phyloP scores from a whole-genome alignment of 1,139 yeast species.

The Blastobotrys serpentis region DNA sequence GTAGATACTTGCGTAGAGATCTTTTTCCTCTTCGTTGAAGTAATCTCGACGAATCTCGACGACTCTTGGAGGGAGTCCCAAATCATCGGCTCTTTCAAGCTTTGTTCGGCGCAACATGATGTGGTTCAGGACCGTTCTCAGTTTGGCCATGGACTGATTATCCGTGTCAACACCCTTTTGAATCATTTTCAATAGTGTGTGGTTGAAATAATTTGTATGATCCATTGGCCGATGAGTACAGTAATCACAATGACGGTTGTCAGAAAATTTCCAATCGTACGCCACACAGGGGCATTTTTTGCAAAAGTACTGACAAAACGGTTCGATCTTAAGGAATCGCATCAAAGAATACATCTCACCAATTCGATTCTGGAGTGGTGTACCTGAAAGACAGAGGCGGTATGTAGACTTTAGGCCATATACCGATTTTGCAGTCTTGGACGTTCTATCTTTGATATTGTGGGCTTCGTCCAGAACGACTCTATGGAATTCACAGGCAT shows the following conservation, averaged over 20 bases:
- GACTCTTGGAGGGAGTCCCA: constrained; percentile 92
- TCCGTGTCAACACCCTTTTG: constrained; percentile 84
- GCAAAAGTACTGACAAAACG: constrained; percentile 87
- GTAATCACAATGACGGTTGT: constrained; percentile 75
- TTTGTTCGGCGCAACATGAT: constrained; percentile 93
- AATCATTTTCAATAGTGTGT: constrained; percentile 88
- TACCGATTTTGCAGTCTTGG: constrained; percentile 92
- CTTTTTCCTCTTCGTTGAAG: constrained; percentile 93
- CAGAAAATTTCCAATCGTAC: constrained; percentile 78
- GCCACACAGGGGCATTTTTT: constrained; percentile 84
- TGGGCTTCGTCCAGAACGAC: constrained; percentile 97
- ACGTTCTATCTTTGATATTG: constrained; percentile 89
- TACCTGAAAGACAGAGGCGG: constrained; percentile 90
- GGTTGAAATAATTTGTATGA: constrained; percentile 93
- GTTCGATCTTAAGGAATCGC: constrained; percentile 76
- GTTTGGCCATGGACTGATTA: constrained; percentile 67
- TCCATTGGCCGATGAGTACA: constrained; percentile 94
- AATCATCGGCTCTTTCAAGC: constrained; percentile 92
- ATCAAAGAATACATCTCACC: constrained; percentile 94
- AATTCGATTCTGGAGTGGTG: constrained; percentile 92
- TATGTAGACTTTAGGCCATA: constrained; percentile 67
- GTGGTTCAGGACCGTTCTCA: constrained; percentile 68
- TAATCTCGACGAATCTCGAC: constrained; percentile 82
- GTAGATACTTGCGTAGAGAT: constrained; percentile 81
- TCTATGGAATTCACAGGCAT: constrained; percentile 73